Conservation (phyloP, 2,329 filamentous ascomycete species). For the Acephala macrosclerotiorum region DNA sequence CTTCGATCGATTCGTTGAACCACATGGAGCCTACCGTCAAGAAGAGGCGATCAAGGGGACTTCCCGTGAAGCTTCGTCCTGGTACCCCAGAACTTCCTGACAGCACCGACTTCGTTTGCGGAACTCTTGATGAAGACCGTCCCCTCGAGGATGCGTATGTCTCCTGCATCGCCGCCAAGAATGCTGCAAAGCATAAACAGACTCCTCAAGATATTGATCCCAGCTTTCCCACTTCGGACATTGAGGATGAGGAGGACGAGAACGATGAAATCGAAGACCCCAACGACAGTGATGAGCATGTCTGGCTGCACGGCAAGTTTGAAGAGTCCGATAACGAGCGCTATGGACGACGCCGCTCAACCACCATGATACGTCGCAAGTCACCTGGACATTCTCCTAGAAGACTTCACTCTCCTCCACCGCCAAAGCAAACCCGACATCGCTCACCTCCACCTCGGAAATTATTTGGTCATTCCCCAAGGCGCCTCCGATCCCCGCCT, state of each 20-base stretch:
- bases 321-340: slow-evolving; percentile 70
- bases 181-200: slow-evolving; percentile 79
- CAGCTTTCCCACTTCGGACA: slow-evolving; percentile 94
- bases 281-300: slow-evolving; percentile 70
- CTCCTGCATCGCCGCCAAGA: slow-evolving; percentile 80
- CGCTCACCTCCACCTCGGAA: slow-evolving; percentile 45
- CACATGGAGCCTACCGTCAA: slow-evolving; percentile 33
- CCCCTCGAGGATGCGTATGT: slow-evolving; percentile 94
- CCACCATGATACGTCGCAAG: slow-evolving; percentile 47
- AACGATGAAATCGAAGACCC: slow-evolving; percentile 64
- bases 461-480: slow-evolving; percentile 38
- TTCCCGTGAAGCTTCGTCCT: slow-evolving; percentile 64
- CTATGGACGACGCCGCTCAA: slow-evolving; percentile 54
- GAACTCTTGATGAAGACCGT: slow-evolving; percentile 93
- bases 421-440: slow-evolving; percentile 45
- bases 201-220: slow-evolving; percentile 98
- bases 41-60: slow-evolving; percentile 35
- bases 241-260: slow-evolving; percentile 83
- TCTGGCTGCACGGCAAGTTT: slow-evolving; percentile 76
- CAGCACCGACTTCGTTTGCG: slow-evolving; percentile 99
- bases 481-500: slow-evolving; percentile 69
- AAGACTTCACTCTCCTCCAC: slow-evolving; percentile 62
- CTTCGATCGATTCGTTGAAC: slow-evolving; percentile 61
- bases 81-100: slow-evolving; percentile 87
- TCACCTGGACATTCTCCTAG: slow-evolving; percentile 65